Conservation (phyloP, 1,139 yeast species). For the Hansenula lynferdii region DNA sequence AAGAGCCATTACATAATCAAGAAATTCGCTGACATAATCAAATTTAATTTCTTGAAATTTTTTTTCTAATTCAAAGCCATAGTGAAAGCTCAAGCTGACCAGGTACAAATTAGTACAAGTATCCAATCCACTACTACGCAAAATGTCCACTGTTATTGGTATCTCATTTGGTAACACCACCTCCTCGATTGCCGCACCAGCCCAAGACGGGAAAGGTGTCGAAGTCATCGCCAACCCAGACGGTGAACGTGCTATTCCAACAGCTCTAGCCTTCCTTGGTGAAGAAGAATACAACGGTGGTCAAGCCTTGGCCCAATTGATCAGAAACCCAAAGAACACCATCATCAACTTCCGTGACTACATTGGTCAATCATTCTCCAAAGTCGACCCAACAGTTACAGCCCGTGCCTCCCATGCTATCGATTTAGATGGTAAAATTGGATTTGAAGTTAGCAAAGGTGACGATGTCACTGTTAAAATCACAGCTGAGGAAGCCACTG, state of each 20-base stretch:
- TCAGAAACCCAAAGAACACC: conserved; percentile 87
- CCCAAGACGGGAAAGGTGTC: conserved; percentile 74
- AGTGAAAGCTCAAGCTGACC: too few relatives aligned
- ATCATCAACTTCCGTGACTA: conserved; percentile 91
- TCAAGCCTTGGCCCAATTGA: conserved; percentile 88
- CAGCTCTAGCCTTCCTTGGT: conserved; percentile 87
- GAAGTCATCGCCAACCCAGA: conserved; percentile 99
- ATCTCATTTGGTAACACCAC: conserved; percentile 95
- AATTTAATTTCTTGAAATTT: too few relatives aligned
- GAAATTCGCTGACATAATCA: too few relatives aligned
- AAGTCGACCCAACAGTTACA: conserved; percentile 60
- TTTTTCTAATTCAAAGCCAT: too few relatives aligned
- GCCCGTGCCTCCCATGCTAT: conserved; percentile 71
- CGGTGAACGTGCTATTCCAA: conserved; percentile 97
- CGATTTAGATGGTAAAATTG: conserved; percentile 64
- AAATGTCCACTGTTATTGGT: conserved; percentile 77
- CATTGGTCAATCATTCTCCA: conserved; percentile 68
- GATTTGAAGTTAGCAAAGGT: conserved; percentile 50
- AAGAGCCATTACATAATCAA: too few relatives aligned
- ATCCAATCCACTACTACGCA: too few relatives aligned
- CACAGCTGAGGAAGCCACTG: conserved; percentile 71
- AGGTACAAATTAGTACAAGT: too few relatives aligned
- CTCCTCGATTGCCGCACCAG: conserved; percentile 89
- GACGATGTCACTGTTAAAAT: conserved; percentile 42
- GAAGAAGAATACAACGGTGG: conserved; percentile 96